Evolutionary conservation across 768 basidiomycete genomes (phyloP), one percentile per base, ranked within the genome.

Genomic region (Leucocoprinus leucothites): DNA sequence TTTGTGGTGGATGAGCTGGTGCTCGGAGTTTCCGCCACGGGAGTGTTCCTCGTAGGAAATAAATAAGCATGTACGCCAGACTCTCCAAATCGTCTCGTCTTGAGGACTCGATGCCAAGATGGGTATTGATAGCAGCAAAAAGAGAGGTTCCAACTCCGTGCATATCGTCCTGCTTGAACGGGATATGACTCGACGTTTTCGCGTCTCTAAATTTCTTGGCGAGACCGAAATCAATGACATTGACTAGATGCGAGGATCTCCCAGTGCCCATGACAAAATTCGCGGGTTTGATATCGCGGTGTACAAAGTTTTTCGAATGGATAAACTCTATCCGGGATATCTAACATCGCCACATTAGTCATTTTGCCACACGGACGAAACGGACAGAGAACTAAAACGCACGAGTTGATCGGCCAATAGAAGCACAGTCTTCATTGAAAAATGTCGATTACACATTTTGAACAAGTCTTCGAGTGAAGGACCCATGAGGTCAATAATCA

Each of bases 221-320:
- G 44, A 91, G 85, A 13, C 89, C 89, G 70, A 91, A 91, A 73
- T 91, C 89, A 62, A 91, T 91, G 61, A 99, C 90, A 69, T 98
- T 96, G 67, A 99, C 94, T 63, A 86, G 72, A 62, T 80, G 79
- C 0, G 80, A 65, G 24, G 74, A 74, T 60, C 72, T 73, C 34
- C 73, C 74, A 66, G 68, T 86, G 59, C 93, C 91, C 92, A 98
- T 98, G 58, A 99, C 87, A 67, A 99, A 99, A 74, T 99, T 98
- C 64, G 96, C 96, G 35, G 96, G 96, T 70, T 98, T 99, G 71
- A 99, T 89, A 68, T 98, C 96, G 61, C 96, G 90, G 69, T 98
- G 96, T 40, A 97, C 85, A 62, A 96, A 89, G 64, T 92, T 91
- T 65, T 92, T 88, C 1, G 90, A 91, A 72, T 99, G 96, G 61